Evolutionary conservation across 2,329 filamentous ascomycete genomes (phyloP), one percentile per base, ranked within the genome.

Genomic region (Aspergillus caelatus): DNA sequence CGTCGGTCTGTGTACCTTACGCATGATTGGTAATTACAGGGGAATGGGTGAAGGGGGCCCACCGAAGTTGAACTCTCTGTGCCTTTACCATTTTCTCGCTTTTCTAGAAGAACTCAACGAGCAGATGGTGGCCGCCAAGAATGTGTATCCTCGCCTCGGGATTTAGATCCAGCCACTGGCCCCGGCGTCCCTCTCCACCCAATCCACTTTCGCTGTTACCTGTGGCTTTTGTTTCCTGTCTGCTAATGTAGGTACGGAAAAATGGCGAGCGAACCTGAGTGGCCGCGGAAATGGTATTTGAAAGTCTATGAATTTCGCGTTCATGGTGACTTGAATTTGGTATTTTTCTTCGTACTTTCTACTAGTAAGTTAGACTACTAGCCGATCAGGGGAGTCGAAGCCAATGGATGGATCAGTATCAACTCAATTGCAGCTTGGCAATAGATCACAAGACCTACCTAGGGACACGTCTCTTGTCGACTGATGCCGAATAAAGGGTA

Each of bases 21-120:
- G 41, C 52, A 46, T 48, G 45, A 26, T 48, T 28, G 54, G 54
- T 61, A 36, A 45, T 56, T 61, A 61, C 58, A 60, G 34, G 50
- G 30, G 32, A 36, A 36, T 36, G 19, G 21, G 30, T 21, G n/a
- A 34, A 14, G 26, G 4, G 50, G 34, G 32, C 36, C 62, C 64
- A 60, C 64, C 60, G 32, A 61, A 45, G 21, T 36, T 63, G 60
- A 62, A 65, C 61, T 56, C 62, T 61, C 39, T 63, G 21, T 50
- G 39, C 56, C 58, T 54, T 55, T 23, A 36, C 43, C 28, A 58
- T 36, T 61, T 55, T 56, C 52, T 54, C 26, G 11, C 41, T 56
- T 65, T 67, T 67, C 65, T 65, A 67, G 65, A 67, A 67, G 63
- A 64, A 61, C 52, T 60, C 56, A 58, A 43, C 36, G 26, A 63